Evolutionary conservation across 2,329 filamentous ascomycete genomes (phyloP), one percentile per base, ranked within the genome.

Genomic region (Sporothrix protearum): DNA sequence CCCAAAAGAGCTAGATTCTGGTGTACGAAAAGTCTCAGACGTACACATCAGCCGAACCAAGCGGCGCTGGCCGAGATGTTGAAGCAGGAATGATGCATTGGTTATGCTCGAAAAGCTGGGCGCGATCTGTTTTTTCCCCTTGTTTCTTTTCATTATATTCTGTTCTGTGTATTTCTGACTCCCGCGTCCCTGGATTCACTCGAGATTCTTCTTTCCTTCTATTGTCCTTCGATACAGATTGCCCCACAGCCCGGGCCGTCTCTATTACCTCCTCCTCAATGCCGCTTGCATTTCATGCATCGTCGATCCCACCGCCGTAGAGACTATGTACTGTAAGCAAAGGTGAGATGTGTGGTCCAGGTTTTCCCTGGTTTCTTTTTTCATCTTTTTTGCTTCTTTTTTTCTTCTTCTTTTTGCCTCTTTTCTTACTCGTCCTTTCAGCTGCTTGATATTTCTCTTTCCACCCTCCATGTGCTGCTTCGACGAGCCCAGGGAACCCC

Each of bases 21-120:
- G 25, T 28, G 45, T n/a, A 28, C 22, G 45, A 33, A 53, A 28
- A 33, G 51, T 64, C 61, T 64, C 61, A 47, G 61, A 64, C 61
- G 45, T 28, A 51, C 2, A 67, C 19, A 67, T 67, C 45, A 67
- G 64, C 64, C 64, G 64, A 67, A 51, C 64, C 64, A 67, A 67
- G 28, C 19, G 64, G 28, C 45, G 9, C n/a, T 28, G 45, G 45
- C 39, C 28, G 25, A 51, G 63, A 30, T 19, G 12, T 14, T 7
- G 45, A 51, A 8, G 25, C 16, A 49, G 25, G 28, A 14, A 28
- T 25, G 53, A 55, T 55, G 53, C 53, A 19, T 61, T 22, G 30
- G 19, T 33, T 33, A 61, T 33, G 30, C 33, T 33, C 57, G 30
- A 33, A 33, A 39, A 61, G 57, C 57, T 61, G 57, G 57, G 33